phyloP scores from a whole-genome alignment of 805 yeast species.

The Candida insectalens region DNA sequence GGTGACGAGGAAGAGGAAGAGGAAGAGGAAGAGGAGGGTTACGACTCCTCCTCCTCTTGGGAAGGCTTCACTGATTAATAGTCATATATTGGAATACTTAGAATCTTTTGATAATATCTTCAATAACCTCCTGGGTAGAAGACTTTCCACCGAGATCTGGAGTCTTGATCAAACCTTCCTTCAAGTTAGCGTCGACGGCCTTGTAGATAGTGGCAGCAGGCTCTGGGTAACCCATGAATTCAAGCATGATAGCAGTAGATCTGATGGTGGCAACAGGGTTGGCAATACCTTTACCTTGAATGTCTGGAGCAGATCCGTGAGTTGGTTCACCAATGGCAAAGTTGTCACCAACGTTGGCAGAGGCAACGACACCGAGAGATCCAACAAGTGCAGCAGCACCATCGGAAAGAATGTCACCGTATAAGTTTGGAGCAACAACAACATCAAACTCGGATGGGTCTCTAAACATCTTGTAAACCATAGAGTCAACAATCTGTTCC shows the following conservation, averaged over 20 bases:
- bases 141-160: slow-evolving; percentile 94
- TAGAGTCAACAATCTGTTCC: slow-evolving; percentile 97
- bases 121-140: slow-evolving; percentile 77
- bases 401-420: slow-evolving; percentile 93
- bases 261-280: slow-evolving; percentile 98
- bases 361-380: slow-evolving; percentile 95
- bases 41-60: slow-evolving; percentile 28
- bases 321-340: slow-evolving; percentile 99
- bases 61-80: slow-evolving; percentile 23
- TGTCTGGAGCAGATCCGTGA: slow-evolving; percentile 98
- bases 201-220: slow-evolving; percentile 88
- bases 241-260: slow-evolving; percentile 95
- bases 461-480: slow-evolving; percentile 98
- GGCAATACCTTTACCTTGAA: slow-evolving; percentile 88
- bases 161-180: slow-evolving; percentile 69
- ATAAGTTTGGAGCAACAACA: slow-evolving; percentile 96
- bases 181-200: slow-evolving; percentile 90
- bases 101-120: slow-evolving; percentile 60
- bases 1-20: slow-evolving; percentile 2
- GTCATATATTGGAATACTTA: slow-evolving; percentile 14
- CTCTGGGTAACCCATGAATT: slow-evolving; percentile 83
- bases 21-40: neutral
- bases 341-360: slow-evolving; percentile 93
- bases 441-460: slow-evolving; percentile 97
- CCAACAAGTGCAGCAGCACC: slow-evolving; percentile 99